Percentiles rank a stretch among this genome's conserved stretches.
phyloP scores from a whole-genome alignment of 169 alveolate species.

The Toxoplasma gondii region DNA sequence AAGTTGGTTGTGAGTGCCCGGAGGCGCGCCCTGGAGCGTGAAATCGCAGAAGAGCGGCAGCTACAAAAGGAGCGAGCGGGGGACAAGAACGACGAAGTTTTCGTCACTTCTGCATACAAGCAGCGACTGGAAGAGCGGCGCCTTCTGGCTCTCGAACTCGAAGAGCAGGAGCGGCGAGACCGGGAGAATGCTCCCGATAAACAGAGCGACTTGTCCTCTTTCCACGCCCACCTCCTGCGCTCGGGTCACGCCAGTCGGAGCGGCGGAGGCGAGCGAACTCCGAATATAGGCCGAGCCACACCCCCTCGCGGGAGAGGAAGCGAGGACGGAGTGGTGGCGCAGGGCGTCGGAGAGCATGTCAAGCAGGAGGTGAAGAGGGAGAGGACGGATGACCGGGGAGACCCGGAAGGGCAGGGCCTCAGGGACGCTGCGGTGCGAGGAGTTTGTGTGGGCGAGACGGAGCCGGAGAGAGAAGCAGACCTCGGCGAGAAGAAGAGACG shows the following conservation, averaged over 20 bases:
- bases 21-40: slow-evolving; percentile 60
- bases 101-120: slow-evolving; percentile 45
- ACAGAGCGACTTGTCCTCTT: slow-evolving; percentile 37
- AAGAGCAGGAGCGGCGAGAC: slow-evolving; percentile 43
- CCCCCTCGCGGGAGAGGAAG: background rate
- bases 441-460: background rate
- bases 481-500: background rate
- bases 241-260: slow-evolving; percentile 49
- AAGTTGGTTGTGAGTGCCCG: slow-evolving; percentile 24
- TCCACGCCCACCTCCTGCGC: slow-evolving; percentile 51
- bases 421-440: too few relatives aligned
- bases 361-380: background rate
- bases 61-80: slow-evolving; percentile 49
- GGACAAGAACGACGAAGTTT: slow-evolving; percentile 39
- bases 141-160: slow-evolving; percentile 36
- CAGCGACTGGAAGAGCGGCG: slow-evolving; percentile 43
- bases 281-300: background rate
- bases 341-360: background rate
- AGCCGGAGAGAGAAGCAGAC: background rate
- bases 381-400: too few relatives aligned
- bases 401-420: too few relatives aligned
- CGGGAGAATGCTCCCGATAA: slow-evolving; percentile 19
- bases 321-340: background rate
- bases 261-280: background rate
- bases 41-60: slow-evolving; percentile 53